phyloP scores from a whole-genome alignment of 306 rosid genomes.

The Calophaca sinica region DNA sequence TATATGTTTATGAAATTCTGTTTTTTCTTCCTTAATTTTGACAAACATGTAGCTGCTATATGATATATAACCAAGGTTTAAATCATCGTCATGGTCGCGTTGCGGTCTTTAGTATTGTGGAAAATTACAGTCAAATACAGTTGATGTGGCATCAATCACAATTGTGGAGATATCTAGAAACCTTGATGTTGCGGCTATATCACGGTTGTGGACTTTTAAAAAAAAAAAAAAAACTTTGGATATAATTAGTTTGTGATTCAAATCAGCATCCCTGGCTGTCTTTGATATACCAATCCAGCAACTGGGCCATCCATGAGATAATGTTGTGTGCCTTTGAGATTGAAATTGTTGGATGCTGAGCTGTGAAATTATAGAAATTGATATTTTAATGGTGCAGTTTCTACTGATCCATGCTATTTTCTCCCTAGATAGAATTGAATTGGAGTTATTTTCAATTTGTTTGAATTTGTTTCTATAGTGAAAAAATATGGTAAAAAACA shows the following conservation, averaged over 20 bases:
- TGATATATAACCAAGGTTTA: not conserved
- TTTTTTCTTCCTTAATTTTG: not conserved
- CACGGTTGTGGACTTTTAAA: no score
- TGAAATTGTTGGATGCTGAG: slow-evolving; percentile 18
- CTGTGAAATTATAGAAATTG: slow-evolving; percentile 24
- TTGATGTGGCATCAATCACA: no score
- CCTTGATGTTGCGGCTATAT: no score
- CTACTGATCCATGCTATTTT: not conserved
- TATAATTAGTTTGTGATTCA: slow-evolving; percentile 10
- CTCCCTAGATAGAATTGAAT: not conserved
- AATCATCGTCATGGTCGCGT: no score
- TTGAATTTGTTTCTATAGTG: not conserved
- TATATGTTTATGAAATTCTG: slow-evolving; percentile 38
- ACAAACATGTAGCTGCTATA: not conserved
- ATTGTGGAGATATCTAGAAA: no score
- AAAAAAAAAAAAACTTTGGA: no score
- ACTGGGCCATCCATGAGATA: not conserved
- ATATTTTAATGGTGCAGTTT: not conserved
- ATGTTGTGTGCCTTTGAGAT: not conserved
- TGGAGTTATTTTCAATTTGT: not conserved
- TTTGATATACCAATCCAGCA: not conserved
- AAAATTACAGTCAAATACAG: no score
- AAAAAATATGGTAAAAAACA: not conserved
- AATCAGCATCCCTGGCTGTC: slow-evolving; percentile 5
- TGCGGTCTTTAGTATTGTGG: no score